Base-by-base conservation (phyloP, 2,329 filamentous ascomycete genomes). In the Phyllosticta citriasiana region DNA sequence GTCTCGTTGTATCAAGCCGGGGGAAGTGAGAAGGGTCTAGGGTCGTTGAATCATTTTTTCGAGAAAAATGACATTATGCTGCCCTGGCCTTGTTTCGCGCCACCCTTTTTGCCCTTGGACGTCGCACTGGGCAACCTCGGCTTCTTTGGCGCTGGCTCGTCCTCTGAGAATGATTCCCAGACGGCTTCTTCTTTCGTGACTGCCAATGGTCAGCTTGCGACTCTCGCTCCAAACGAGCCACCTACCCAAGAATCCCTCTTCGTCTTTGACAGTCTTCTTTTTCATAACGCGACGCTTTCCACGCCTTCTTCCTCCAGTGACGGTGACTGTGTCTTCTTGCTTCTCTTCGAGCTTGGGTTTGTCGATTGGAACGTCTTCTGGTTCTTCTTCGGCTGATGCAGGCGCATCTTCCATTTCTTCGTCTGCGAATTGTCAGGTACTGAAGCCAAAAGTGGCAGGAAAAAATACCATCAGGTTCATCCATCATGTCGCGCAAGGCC, bases 91-190 rank as follows among this genome's bases (percentile, higher is more conserved):
- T 61, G 54, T 40, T 57, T 53, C 9, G 74, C 71, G 63, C 75
- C 77, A n/a, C 68, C 72, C 66, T 75, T 78, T 69, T 79, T 81
- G 57, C 70, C 71, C 70, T 90, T 89, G 1, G 78, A 76, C 1
- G 74, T 1, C 8, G 55, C n/a, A 10, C 25, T 22, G 54, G 68
- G 61, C 16, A 47, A 47, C 63, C 84, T 87, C 6, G 78, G 69
- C 69, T 84, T 85, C 70, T 82, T 79, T 8, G 77, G 73, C 33
- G 79, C 79, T 24, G 86, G 83, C 66, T 96, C 91, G 65, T 96
- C 91, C 71, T 97, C 92, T 0, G 91, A 96, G 76, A 95, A 96
- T 0, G 88, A 93, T 72, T 97, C 92, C 92, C 92, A 97, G 0
- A 82, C 87, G 0, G 83, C 76, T 70, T 96, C 91, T 74, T 95